Percentiles rank a stretch among this genome's conserved stretches.
These are phyloP conservation scores for Zelopaecilomyces penicillatus DNA, from an alignment of 2,329 filamentous ascomycete genomes.

Conservation along the genomic window DNA sequence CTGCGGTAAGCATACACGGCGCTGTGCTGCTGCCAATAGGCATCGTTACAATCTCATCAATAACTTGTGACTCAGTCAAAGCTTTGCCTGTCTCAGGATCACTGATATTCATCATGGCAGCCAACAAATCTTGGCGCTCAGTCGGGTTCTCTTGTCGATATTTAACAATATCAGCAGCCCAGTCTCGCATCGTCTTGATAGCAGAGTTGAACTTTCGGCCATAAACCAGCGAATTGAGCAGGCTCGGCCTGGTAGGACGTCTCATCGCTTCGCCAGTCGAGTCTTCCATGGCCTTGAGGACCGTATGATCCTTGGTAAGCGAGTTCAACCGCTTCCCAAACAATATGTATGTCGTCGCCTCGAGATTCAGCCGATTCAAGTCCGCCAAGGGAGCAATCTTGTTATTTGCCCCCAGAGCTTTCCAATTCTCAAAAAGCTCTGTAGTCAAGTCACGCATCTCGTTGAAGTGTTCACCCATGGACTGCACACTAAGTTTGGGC, in stretches of 20 bases:
- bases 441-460: slow-evolving; percentile 41
- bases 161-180: slow-evolving; percentile 48
- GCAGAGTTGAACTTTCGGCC: slow-evolving; percentile 44
- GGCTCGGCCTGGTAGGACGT: slow-evolving; percentile 40
- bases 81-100: slow-evolving; percentile 54
- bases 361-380: slow-evolving; percentile 45
- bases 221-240: slow-evolving; percentile 46
- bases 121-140: slow-evolving; percentile 51
- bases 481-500: slow-evolving; percentile 29
- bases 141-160: slow-evolving; percentile 44
- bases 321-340: slow-evolving; percentile 42
- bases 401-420: slow-evolving; percentile 25
- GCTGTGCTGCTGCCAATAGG: slow-evolving; percentile 49
- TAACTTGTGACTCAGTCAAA: slow-evolving; percentile 50
- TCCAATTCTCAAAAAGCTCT: slow-evolving; percentile 45
- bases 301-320: slow-evolving; percentile 35
- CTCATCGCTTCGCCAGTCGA: slow-evolving; percentile 48
- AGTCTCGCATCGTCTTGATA: slow-evolving; percentile 46
- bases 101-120: slow-evolving; percentile 47
- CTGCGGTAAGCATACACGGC: slow-evolving; percentile 35
- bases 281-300: slow-evolving; percentile 46
- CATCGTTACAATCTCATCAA: slow-evolving; percentile 63
- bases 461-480: slow-evolving; percentile 28
- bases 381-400: slow-evolving; percentile 38
- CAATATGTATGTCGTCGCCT: slow-evolving; percentile 40